Evolutionary conservation across 139 green algal species (phyloP).

Genomic region (Dunaliella primolecta): DNA sequence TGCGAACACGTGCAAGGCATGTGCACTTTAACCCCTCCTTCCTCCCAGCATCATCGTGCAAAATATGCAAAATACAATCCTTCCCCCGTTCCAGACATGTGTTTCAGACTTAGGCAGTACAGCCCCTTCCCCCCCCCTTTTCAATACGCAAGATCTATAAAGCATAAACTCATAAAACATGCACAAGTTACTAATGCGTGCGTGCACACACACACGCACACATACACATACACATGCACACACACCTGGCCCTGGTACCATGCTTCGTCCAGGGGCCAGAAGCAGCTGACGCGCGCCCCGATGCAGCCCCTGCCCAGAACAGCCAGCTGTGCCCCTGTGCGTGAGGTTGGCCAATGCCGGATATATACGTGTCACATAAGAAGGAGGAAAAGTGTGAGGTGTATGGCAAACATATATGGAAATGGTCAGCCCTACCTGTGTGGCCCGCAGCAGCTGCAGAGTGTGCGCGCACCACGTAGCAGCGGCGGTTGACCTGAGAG

Average conservation of each 20-base stretch:
- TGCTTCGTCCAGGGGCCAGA: constrained; percentile 52
- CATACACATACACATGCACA: constrained; percentile 43
- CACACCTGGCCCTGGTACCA: constrained; percentile 52
- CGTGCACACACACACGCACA: neutral
- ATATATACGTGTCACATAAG: too few species aligned
- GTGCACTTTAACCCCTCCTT: neutral
- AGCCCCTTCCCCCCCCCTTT: too few species aligned
- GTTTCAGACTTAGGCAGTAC: too few species aligned
- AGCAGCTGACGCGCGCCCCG: constrained; percentile 49
- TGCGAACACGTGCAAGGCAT: neutral
- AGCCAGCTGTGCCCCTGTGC: too few species aligned
- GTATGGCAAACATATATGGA: too few species aligned
- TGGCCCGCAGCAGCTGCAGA: constrained; percentile 61
- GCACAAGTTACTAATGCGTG: neutral
- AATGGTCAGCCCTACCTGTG: constrained; percentile 33
- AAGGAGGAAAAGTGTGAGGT: too few species aligned
- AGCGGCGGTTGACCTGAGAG: constrained; percentile 46
- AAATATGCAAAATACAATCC: too few species aligned
- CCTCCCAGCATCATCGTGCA: neutral
- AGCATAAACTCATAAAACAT: too few species aligned
- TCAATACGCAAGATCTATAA: too few species aligned
- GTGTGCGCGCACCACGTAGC: constrained; percentile 64
- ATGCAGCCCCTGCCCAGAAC: constrained; percentile 61
- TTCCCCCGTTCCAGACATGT: too few species aligned
- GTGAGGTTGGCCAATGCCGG: too few species aligned